Percentiles rank a stretch among this genome's conserved stretches.
phyloP scores from a whole-genome alignment of 148 eudicot species.

The Camellia granthamiana region DNA sequence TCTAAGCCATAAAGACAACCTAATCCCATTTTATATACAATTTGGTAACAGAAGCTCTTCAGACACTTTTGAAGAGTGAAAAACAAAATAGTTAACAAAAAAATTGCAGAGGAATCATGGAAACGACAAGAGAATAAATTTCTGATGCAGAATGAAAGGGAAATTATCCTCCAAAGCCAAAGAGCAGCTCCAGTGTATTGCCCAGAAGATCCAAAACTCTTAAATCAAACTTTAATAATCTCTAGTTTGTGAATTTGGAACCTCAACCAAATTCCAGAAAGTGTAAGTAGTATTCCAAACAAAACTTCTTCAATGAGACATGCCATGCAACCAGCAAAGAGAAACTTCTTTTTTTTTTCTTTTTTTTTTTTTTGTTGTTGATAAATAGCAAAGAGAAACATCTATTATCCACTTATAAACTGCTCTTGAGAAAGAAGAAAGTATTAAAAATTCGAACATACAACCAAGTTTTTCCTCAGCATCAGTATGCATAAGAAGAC shows the following conservation, averaged over 20 bases:
- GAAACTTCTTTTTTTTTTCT: no score
- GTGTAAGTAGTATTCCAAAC: neutral
- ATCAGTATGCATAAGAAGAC: constrained; percentile 76
- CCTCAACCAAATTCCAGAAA: neutral
- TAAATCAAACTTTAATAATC: neutral
- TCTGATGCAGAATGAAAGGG: neutral
- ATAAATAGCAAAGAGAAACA: neutral
- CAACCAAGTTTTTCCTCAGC: constrained; percentile 87
- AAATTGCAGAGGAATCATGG: neutral
- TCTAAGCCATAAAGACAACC: neutral
- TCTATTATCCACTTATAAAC: neutral
- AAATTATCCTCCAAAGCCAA: neutral
- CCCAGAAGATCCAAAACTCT: constrained; percentile 10
- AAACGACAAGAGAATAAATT: neutral
- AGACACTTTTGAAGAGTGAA: neutral
- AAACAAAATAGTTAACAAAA: neutral
- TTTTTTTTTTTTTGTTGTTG: no score
- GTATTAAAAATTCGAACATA: constrained; percentile 28
- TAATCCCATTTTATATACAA: neutral
- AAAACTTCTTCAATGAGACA: neutral
- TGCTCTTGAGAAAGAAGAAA: neutral
- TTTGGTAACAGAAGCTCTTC: neutral
- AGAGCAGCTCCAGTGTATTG: neutral
- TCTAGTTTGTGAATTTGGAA: neutral
- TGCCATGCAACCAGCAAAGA: neutral